Evolutionary conservation across 768 basidiomycete genomes (phyloP).

Genomic region (Lentinula lateritia): DNA sequence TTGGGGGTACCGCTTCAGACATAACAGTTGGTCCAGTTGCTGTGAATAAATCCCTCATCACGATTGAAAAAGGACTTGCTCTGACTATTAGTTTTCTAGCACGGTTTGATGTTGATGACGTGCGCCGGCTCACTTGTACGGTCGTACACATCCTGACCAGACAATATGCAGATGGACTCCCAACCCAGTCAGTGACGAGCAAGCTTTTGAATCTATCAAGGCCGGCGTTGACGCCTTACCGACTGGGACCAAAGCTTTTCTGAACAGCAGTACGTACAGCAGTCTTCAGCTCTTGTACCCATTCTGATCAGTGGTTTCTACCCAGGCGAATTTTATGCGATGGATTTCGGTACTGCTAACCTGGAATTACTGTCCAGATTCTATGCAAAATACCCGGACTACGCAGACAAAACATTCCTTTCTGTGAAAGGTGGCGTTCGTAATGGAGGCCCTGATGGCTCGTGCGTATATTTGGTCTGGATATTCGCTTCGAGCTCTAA

Average conservation of each 20-base stretch:
- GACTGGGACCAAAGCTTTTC: constrained; percentile 37
- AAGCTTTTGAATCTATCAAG: constrained; percentile 58
- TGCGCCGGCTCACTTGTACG: constrained; percentile 16
- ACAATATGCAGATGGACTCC: constrained; percentile 32
- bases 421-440: constrained; percentile 23
- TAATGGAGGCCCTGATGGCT: constrained; percentile 17
- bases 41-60: constrained; percentile 20
- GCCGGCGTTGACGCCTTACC: constrained; percentile 38
- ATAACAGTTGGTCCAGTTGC: constrained; percentile 32
- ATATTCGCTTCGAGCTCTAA: not conserved
- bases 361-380: constrained; percentile 44
- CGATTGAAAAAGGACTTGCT: not conserved
- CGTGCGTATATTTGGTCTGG: constrained; percentile 22
- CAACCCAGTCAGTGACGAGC: constrained; percentile 44
- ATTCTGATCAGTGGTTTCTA: constrained; percentile 4
- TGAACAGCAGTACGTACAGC: constrained; percentile 39
- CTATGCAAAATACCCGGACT: constrained; percentile 34
- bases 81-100: not conserved
- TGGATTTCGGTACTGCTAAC: constrained; percentile 33
- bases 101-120: constrained; percentile 53
- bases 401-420: constrained; percentile 27
- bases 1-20: constrained; percentile 32
- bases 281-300: not conserved
- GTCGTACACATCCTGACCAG: not conserved
- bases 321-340: constrained; percentile 56